Conservation (phyloP, 2,329 filamentous ascomycete species). For the Ascochyta lentis region DNA sequence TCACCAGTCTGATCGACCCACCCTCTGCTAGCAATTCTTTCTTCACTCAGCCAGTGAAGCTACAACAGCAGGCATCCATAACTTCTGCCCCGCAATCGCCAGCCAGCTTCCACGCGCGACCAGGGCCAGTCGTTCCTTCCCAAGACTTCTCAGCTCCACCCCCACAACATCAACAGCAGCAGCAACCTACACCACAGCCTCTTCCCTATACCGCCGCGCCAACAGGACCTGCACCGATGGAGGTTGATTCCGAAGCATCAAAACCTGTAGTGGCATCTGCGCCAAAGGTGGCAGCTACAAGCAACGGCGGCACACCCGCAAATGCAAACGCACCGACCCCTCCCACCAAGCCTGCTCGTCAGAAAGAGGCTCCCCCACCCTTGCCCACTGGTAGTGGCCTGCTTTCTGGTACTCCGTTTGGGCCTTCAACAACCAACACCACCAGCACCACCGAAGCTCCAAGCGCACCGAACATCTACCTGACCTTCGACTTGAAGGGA, state of each 20-base stretch:
- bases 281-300: conserved; percentile 43
- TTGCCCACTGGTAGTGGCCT: conserved; percentile 69
- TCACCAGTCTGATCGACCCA: conserved; percentile 86
- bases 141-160: conserved; percentile 35
- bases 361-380: conserved; percentile 64
- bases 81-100: conserved; percentile 51
- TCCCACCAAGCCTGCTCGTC: conserved; percentile 60
- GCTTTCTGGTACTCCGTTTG: conserved; percentile 67
- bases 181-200: conserved; percentile 19
- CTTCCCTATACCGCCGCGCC: conserved; percentile 23
- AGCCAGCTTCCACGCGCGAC: conserved; percentile 39
- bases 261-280: conserved; percentile 29
- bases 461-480: conserved; percentile 73
- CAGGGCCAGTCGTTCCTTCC: conserved; percentile 36
- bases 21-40: conserved; percentile 52
- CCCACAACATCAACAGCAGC: conserved; percentile 25
- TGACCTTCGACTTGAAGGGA: conserved; percentile 81
- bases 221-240: conserved; percentile 43
- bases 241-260: conserved; percentile 44
- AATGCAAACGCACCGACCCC: conserved; percentile 60
- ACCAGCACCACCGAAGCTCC: conserved; percentile 51
- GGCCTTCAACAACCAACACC: conserved; percentile 55
- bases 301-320: conserved; percentile 48
- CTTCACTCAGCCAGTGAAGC: conserved; percentile 41
- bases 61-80: conserved; percentile 46